Base-by-base conservation (phyloP, 2,329 filamentous ascomycete genomes). In the Paecilomyces dactylethromorphus region DNA sequence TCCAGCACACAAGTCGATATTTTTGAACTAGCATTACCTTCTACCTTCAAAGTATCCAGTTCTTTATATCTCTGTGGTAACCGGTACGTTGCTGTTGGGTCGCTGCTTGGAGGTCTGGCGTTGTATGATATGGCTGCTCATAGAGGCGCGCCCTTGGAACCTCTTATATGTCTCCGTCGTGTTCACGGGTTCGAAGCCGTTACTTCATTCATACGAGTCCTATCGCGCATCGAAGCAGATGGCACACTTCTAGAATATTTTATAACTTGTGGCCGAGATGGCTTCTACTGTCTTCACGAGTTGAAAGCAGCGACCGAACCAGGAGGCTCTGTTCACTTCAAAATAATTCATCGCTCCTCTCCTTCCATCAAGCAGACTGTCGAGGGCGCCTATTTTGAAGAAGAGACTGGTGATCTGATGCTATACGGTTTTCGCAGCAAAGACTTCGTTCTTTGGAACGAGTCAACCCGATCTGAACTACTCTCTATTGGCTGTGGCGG, bases 391-490 rank as follows among this genome's bases (percentile, higher is more conserved):
- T 87, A 84, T 76, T 83, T 93, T 60, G 69, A 80, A 49, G 65
- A 67, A 65, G 59, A 66, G 1, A 72, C 72, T 0, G 71, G 78
- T 1, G 81, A 89, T 53, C 77, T 96, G 0, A 78, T 92, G 29
- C 77, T 96, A 12, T 90, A 87, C 70, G 93, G 93, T 2, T 97
- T 97, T 75, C 86, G 84, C 58, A 86, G 89, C 69, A 91, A 86
- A 62, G 80, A 85, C 53, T 95, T 97, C 68, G 79, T 96, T 12
- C 82, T 93, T 10, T 94, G 90, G 84, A 90, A 96, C 70, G 86
- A 90, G 69, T 86, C 84, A 0, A 78, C 78, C 1, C 86, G 90
- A 59, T 82, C 85, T 58, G 88, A 93, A 66, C 73, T 93, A 15
- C 83, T 88, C 57, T 81, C 80, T 0, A 81, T 96, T 31, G 87